phyloP scores from a whole-genome alignment of 805 yeast species.

The Starmerella powellii region DNA sequence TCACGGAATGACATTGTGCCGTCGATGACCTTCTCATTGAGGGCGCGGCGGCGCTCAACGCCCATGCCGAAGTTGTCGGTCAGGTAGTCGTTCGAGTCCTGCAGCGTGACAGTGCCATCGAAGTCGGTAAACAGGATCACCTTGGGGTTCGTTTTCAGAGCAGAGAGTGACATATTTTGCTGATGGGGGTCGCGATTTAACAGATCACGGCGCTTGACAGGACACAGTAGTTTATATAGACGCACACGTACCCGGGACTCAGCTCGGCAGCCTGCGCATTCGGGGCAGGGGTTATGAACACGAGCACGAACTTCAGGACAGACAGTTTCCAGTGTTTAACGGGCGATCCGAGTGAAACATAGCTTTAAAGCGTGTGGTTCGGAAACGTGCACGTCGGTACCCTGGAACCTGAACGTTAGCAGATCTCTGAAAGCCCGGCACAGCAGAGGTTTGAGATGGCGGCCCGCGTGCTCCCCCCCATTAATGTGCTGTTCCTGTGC shows the following conservation, averaged over 20 bases:
- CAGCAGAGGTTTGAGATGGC: too few relatives aligned
- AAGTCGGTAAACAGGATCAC: slow-evolving; percentile 93
- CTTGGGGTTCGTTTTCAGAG: slow-evolving; percentile 31
- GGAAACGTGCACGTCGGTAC: too few relatives aligned
- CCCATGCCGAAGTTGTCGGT: slow-evolving; percentile 90
- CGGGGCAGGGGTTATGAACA: too few relatives aligned
- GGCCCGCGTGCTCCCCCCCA: slow-evolving; percentile 56
- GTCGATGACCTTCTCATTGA: slow-evolving; percentile 61
- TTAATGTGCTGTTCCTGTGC: slow-evolving; percentile 76
- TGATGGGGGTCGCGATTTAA: not conserved
- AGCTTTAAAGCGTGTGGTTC: too few relatives aligned
- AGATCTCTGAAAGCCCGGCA: too few relatives aligned
- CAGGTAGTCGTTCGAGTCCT: slow-evolving; percentile 85
- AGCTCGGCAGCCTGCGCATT: too few relatives aligned
- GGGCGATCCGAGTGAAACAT: too few relatives aligned
- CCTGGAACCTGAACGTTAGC: too few relatives aligned
- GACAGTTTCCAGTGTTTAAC: too few relatives aligned
- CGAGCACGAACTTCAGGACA: too few relatives aligned
- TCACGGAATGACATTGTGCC: slow-evolving; percentile 55
- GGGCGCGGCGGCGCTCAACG: slow-evolving; percentile 44
- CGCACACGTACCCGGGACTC: too few relatives aligned
- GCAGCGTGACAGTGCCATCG: slow-evolving; percentile 94
- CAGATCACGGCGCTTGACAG: not conserved
- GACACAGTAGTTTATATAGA: too few relatives aligned
- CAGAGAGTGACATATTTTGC: slow-evolving; percentile 22